Conservation (phyloP, 768 basidiomycete genomes). For the Leccinum ochraceum region DNA sequence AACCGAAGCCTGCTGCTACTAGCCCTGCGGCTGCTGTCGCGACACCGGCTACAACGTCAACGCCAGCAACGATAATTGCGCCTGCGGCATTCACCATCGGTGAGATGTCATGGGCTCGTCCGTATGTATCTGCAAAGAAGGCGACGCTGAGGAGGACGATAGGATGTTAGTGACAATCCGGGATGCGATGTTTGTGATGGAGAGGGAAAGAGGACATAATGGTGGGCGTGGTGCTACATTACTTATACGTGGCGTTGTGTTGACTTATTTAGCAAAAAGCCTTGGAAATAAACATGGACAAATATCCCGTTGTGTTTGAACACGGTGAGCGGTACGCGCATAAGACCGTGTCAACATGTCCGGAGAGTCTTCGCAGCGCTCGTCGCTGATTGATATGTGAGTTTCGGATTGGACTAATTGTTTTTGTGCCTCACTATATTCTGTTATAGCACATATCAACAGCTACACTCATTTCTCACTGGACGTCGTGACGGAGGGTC, state of each 20-base stretch:
- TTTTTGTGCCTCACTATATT: conserved; percentile 4
- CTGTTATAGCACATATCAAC: conserved; percentile 56
- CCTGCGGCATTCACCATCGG: conserved; percentile 31
- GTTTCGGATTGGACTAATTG: not conserved
- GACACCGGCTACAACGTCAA: conserved; percentile 27
- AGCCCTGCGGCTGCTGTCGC: conserved; percentile 33
- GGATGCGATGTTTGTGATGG: conserved; percentile 85
- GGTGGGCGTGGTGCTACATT: conserved; percentile 31
- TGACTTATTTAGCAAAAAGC: conserved; percentile 23
- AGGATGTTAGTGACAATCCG: conserved; percentile 64
- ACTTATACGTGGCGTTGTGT: conserved; percentile 13
- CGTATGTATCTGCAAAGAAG: conserved; percentile 62
- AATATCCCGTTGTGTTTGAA: conserved; percentile 21
- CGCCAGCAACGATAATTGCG: conserved; percentile 32
- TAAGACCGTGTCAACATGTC: conserved; percentile 35
- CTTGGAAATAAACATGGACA: conserved; percentile 24
- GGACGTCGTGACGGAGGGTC: conserved; percentile 60
- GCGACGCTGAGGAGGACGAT: conserved; percentile 53
- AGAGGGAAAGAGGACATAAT: conserved; percentile 81
- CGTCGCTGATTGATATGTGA: conserved; percentile 71
- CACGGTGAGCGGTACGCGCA: conserved; percentile 1
- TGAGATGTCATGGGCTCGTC: conserved; percentile 54
- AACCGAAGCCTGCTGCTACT: conserved; percentile 38
- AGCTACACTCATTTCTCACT: conserved; percentile 59
- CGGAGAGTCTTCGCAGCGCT: conserved; percentile 56